Base-by-base conservation (phyloP, 2,329 filamentous ascomycete species). In the Geosmithia morbida region DNA sequence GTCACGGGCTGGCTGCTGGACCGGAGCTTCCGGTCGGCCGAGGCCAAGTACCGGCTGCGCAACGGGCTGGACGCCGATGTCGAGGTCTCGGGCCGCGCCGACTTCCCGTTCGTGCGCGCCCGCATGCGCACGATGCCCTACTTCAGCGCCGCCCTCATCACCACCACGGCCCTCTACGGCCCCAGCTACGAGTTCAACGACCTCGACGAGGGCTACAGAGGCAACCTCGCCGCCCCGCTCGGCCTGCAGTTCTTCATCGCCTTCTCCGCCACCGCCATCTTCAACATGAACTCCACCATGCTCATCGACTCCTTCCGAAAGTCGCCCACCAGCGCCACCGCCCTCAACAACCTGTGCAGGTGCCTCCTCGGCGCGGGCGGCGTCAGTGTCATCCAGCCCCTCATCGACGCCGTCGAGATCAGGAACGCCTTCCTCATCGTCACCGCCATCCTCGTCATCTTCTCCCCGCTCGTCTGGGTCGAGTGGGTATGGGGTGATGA, bases 1-100 rank as follows among this genome's bases (percentile, higher is more conserved):
- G 53, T 62, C 1, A 65, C 62, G 16, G 68, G 68, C 20, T 63
- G 61, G 14, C 52, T 71, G 2, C 62, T 72, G 59, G 66, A 68
- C 43, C 56, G 54, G 39, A 63, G 66, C 50, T 67, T 63, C 43
- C 45, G 48, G 39, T 45, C 41, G 8, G 47, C 56, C 55, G 59
- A 56, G 46, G 39, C 55, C 49, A 10, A 56, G 51, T 57, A 62
- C 52, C 49, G 52, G 50, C 55, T 1, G 54, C 61, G 50, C 54
- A 52, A 46, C 45, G 54, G n/a, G 51, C 52, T 11, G 51, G 48
- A 14, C 3, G 42, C 46, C n/a, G 22, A 33, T 18, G 16, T 44
- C 2, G 26, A 39, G 22, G 19, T 46, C 43, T 16, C 40, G 22
- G 13, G 26, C 18, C 52, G 54, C 41, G 51, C 60, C 44, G 51